Evolutionary conservation across 2,329 filamentous ascomycete genomes (phyloP), one percentile per base, ranked within the genome.

Genomic region (Neofusicoccum cordaticola): DNA sequence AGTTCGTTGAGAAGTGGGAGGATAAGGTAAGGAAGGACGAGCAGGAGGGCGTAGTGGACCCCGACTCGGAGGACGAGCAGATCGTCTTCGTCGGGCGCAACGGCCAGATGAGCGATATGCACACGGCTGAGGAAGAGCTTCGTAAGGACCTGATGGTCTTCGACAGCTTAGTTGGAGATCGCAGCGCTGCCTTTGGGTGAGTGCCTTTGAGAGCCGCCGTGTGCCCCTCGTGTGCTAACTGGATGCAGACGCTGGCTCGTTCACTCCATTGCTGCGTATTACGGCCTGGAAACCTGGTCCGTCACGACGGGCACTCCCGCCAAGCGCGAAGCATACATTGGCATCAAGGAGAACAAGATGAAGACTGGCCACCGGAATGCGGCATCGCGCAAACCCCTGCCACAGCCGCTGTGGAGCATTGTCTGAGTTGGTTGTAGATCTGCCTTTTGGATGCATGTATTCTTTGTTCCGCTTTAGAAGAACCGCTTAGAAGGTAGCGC

Each of bases 251-350:
- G 94, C 68, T 98, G 93, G 91, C 86, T 98, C 62, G 92, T 96
- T 1, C 93, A 98, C 77, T 90, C 91, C 65, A 93, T 98, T 68
- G 94, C 92, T 9, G 87, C 90, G 45, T 98, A 98, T 77, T 98
- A 98, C 74, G 93, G 93, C 50, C 84, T 97, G 64, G 86, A 88
- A 66, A 97, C 93, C 19, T 92, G 88, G 81, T 93, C 91, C 4
- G 86, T 94, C 66, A 90, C 90, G 0, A 84, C 89, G 1, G 88
- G 88, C 37, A 83, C 87, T 68, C 89, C 92, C 2, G 85, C 88
- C 13, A 85, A 89, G 61, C 86, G 91, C 60, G 90, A 95, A 67
- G 92, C 95, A 7, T 97, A 96, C 71, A 88, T 97, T 22, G 91
- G 90, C 3, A 80, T 94, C 67, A 87, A 85, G 72, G 83, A 85